Conservation (phyloP, 2,329 filamentous ascomycete genomes). For the Fusarium sp. region DNA sequence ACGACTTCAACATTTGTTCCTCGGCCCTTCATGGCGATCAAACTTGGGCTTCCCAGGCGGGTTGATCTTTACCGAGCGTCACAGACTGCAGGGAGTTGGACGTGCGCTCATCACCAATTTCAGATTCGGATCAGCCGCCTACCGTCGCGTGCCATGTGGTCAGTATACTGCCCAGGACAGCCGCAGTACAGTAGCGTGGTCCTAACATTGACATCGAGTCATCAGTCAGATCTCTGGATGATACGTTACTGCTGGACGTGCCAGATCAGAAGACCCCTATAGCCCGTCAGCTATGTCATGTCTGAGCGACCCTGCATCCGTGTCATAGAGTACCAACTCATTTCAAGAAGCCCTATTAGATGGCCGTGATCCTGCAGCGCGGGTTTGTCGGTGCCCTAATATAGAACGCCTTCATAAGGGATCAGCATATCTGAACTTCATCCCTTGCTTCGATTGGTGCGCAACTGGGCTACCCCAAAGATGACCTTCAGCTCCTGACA, state of each 20-base stretch:
- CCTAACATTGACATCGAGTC: constrained; percentile 23
- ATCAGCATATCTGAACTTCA: constrained; percentile 18
- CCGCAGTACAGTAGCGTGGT: constrained; percentile 1
- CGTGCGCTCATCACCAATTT: constrained; percentile 1
- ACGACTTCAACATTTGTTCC: constrained; percentile 1
- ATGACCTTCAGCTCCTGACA: background rate
- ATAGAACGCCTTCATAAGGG: constrained; percentile 19
- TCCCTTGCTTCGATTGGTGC: constrained; percentile 31
- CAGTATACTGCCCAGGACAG: background rate
- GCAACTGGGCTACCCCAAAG: constrained; percentile 19
- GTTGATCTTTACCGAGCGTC: background rate
- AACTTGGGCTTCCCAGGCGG: background rate
- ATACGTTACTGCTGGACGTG: constrained; percentile 34
- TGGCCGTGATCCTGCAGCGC: background rate
- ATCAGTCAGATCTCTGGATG: constrained; percentile 32
- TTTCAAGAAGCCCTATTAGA: constrained; percentile 2
- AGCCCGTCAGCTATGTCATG: constrained; percentile 32
- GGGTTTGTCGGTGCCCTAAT: constrained; percentile 6
- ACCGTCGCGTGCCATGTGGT: constrained; percentile 30
- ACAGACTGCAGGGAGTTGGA: background rate
- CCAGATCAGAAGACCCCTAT: constrained; percentile 32
- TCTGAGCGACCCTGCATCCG: constrained; percentile 10
- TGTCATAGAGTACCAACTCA: background rate
- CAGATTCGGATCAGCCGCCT: constrained; percentile 15
- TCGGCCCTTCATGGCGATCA: constrained; percentile 18